These are phyloP conservation scores for Hypoxylon sp. DNA, from an alignment of 2,329 filamentous ascomycete genomes.

Conservation along the genomic window DNA sequence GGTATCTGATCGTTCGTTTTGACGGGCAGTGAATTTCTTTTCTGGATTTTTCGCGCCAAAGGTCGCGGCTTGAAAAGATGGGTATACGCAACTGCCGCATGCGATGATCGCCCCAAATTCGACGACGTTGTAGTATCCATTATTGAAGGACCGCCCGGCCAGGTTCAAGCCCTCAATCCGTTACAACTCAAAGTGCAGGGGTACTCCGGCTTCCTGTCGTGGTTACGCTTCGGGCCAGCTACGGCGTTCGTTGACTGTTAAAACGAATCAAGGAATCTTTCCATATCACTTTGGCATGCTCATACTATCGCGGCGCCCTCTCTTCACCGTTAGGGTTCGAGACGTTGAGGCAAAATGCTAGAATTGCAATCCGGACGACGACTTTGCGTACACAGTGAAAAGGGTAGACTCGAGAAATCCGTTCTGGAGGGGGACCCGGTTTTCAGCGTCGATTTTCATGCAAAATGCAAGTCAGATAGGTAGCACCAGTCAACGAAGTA, in stretches of 20 bases:
- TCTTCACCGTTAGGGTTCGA: background rate
- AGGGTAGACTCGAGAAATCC: conserved; percentile 18
- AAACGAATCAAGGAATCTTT: conserved; percentile 4
- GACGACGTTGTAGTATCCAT: conserved; percentile 43
- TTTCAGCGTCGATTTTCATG: conserved; percentile 3
- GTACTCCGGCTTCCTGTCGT: conserved; percentile 21
- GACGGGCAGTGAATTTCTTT: conserved; percentile 45
- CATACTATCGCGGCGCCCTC: background rate
- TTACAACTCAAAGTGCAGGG: conserved; percentile 30
- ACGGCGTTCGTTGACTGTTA: conserved; percentile 17
- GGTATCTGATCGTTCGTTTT: conserved; percentile 27
- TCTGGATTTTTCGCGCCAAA: conserved; percentile 45
- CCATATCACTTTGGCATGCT: conserved; percentile 7
- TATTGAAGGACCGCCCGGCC: conserved; percentile 38
- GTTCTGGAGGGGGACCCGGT: conserved; percentile 4
- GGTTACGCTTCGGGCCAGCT: conserved; percentile 25
- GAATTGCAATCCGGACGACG: conserved; percentile 5
- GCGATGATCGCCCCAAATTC: conserved; percentile 31
- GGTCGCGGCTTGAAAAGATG: conserved; percentile 47
- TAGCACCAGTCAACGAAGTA: conserved; percentile 4
- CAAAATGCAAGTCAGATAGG: background rate
- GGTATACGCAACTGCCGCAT: conserved; percentile 38
- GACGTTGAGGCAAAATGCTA: background rate
- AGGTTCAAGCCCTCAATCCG: conserved; percentile 28
- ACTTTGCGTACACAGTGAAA: conserved; percentile 3